Evolutionary conservation across 2,329 filamentous ascomycete genomes (phyloP).

Genomic region (Emergomyces pasteurianus): DNA sequence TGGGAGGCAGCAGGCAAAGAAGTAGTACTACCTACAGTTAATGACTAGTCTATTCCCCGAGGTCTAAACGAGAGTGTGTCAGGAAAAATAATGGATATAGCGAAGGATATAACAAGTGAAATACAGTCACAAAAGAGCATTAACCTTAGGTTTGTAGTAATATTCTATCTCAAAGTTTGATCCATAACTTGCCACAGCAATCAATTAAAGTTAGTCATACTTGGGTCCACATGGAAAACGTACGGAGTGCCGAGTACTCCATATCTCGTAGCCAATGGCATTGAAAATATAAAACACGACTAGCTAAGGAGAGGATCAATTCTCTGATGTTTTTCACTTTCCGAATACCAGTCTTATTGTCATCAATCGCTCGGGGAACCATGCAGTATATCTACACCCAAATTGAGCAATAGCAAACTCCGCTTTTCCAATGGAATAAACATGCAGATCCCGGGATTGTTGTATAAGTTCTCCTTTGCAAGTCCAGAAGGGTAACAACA

Average conservation of each 20-base stretch:
- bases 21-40: background rate
- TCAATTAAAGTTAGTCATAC: background rate
- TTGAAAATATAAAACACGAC: background rate
- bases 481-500: background rate
- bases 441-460: background rate
- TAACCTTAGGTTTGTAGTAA: background rate
- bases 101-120: background rate
- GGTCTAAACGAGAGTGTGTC: background rate
- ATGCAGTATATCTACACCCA: background rate
- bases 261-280: background rate
- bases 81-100: background rate
- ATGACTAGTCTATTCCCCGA: background rate
- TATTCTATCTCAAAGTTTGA: background rate
- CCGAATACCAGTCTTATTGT: background rate
- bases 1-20: background rate
- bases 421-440: background rate
- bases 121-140: background rate
- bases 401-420: background rate
- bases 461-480: background rate
- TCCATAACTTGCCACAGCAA: background rate
- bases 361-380: background rate
- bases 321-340: background rate
- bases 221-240: background rate
- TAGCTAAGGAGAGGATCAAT: too few relatives aligned
- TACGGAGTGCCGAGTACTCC: background rate